phyloP scores from a whole-genome alignment of 202 grass and related monocot genomes.

The Bolboschoenoplectus hybrid region DNA sequence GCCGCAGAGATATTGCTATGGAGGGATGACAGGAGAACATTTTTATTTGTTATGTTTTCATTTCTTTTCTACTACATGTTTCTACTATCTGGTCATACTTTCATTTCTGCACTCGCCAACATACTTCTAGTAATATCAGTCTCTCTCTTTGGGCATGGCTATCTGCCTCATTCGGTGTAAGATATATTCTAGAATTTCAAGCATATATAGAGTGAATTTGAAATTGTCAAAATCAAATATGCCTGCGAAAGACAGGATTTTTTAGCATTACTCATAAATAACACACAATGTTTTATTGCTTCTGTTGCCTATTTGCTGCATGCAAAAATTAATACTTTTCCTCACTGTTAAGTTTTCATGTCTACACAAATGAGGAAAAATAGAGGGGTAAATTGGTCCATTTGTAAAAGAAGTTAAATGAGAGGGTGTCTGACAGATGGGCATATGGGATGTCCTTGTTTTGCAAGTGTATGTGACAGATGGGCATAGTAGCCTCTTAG shows the following conservation, averaged over 20 bases:
- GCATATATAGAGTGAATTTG: conserved; percentile 22
- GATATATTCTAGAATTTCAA: conserved; percentile 34
- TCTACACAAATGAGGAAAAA: neutral
- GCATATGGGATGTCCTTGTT: neutral
- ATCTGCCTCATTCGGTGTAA: conserved; percentile 78
- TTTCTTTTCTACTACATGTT: conserved; percentile 97
- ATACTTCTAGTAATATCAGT: conserved; percentile 73
- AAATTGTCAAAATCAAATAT: conserved; percentile 31
- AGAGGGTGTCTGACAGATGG: neutral
- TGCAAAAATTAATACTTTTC: neutral
- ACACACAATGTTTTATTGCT: neutral
- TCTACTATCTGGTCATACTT: conserved; percentile 87
- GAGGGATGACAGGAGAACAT: conserved; percentile 98
- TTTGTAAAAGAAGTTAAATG: neutral
- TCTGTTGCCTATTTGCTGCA: neutral
- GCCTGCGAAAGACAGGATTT: neutral
- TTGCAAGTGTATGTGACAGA: neutral
- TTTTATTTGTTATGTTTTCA: conserved; percentile 64
- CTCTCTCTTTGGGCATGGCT: conserved; percentile 84
- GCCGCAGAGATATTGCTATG: conserved; percentile 91
- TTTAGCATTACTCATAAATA: neutral
- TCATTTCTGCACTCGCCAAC: conserved; percentile 69
- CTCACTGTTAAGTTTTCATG: neutral
- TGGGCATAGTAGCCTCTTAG: conserved; percentile 1
- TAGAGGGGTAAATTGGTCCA: neutral